Evolutionary conservation across 2,329 filamentous ascomycete genomes (phyloP), one percentile per base, ranked within the genome.

Genomic region (Colletotrichum lindemuthianum): DNA sequence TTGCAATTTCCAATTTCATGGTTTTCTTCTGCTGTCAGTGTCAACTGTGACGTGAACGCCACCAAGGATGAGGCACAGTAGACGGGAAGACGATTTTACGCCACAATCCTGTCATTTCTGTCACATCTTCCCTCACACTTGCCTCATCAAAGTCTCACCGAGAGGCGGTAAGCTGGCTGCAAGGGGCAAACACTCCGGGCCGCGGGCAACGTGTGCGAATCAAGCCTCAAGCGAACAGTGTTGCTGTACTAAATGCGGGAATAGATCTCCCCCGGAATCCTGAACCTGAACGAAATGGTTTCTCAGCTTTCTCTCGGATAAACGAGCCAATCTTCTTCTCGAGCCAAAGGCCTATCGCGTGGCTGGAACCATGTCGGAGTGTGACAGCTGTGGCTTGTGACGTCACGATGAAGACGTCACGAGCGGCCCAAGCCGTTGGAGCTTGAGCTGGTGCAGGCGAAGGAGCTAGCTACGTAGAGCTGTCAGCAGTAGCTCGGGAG

Each of bases 401-500:
- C 63, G 63, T 66, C 63, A 66, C 63, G 59, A 59, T 63, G 59
- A 58, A 58, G 59, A 63, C 63, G 63, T 63, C 59, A 45, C 63
- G 16, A 16, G 37, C 53, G 57, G 58, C 45, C 13, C 57, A 47
- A 41, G 33, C 43, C 41, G 24, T 24, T 24, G 24, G 24, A 24
- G 4, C 24, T 24, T 5, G 24, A 24, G 24, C 24, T 24, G 24
- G 24, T 24, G 24, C 24, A 24, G 24, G 24, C 24, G 24, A 24
- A 24, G 24, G 24, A 24, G 24, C 24, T 24, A 24, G 24, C 24
- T 24, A 24, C 24, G 24, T 24, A 24, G 24, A 24, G 24, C 24
- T 24, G 24, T 4, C 36, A 53, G 32, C 47, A 33, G 56, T 33
- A 11, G 55, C 55, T 32, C 37, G 36, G 55, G 43, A 55, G 33